Percentiles rank a stretch among this genome's conserved stretches.
phyloP scores from a whole-genome alignment of 164 flowering plant species.

The Sedum album region DNA sequence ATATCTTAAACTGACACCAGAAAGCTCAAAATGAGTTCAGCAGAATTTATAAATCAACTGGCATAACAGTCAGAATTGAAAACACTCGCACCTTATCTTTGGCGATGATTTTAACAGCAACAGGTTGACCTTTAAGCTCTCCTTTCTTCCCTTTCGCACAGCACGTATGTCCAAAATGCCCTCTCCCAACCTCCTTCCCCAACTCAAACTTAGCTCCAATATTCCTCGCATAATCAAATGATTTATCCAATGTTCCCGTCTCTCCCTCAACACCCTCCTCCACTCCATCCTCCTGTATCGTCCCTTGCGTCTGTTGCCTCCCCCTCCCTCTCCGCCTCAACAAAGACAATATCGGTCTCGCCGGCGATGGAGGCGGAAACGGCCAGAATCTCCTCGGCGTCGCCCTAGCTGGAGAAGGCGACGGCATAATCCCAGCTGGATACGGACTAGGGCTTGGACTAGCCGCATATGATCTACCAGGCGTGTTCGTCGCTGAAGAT shows the following conservation, averaged over 20 bases:
- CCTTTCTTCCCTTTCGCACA: conserved; percentile 61
- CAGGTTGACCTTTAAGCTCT: conserved; percentile 40
- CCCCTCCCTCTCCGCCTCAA: conserved; percentile 24
- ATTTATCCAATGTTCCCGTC: conserved; percentile 39
- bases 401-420: conserved; percentile 55
- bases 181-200: conserved; percentile 69
- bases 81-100: conserved; percentile 50
- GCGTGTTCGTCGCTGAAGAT: conserved; percentile 23
- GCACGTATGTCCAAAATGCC: conserved; percentile 77
- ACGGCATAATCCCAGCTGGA: conserved; percentile 45
- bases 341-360: conserved; percentile 54
- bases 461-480: conserved; percentile 31
- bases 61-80: not conserved
- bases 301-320: conserved; percentile 21
- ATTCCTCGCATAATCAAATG: conserved; percentile 48
- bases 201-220: conserved; percentile 42
- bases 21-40: not conserved
- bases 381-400: conserved; percentile 45
- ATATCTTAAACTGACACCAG: not conserved
- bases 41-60: not conserved
- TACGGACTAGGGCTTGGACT: conserved; percentile 47
- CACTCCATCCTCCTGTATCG: conserved; percentile 25
- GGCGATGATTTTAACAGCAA: conserved; percentile 65
- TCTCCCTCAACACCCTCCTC: conserved; percentile 17
- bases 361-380: conserved; percentile 70